Base-by-base conservation (phyloP, 305 asterid genomes). In the Fraxinus nigra region DNA sequence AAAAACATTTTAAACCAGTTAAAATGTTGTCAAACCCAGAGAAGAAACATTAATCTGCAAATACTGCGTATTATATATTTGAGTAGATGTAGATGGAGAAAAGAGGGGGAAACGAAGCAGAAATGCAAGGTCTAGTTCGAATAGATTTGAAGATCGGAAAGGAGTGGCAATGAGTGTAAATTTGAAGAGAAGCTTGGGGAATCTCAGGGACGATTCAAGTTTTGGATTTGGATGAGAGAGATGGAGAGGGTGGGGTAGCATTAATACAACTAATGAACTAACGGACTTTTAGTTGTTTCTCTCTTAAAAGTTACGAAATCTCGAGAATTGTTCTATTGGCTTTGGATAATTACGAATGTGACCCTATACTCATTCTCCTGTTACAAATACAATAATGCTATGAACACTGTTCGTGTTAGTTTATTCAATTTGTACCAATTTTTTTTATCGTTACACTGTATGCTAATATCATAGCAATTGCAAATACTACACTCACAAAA, bases 1-100 rank as follows among this genome's bases (percentile, higher is more conserved):
- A 77, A 65, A 34, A 26, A 18, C 84, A 77, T 79, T 80, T 75
- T 65, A 80, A 77, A 56, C 80, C 67, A 40, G 76, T 26, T 11
- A 4, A 63, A 65, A 65, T 65, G 73, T 10, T 11, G 35, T 3
- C 40, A 70, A 11, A 70, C 38, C 37, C 75, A 24, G 35, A 13
- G 10, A 28, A 24, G 73, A 26, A 65, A 11, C 73, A 65, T 56
- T 56, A 59, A 22, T 9, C 72, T 3, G 32, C 32, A 11, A 11
- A 65, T 9, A 65, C 33, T 26, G 37, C 20, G 35, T 65, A 5
- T 11, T 26, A 65, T 65, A 65, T 65, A 11, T 65, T 65, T 65
- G 20, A 24, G 73, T 10, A 24, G 26, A 28, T 11, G 73, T 26
- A 26, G 63, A 5, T 24, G 35, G 32, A 10, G 5, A 28, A 18